These are phyloP conservation scores for Fraxinus platypoda DNA, from an alignment of 305 asterid genomes.

Conservation along the genomic window DNA sequence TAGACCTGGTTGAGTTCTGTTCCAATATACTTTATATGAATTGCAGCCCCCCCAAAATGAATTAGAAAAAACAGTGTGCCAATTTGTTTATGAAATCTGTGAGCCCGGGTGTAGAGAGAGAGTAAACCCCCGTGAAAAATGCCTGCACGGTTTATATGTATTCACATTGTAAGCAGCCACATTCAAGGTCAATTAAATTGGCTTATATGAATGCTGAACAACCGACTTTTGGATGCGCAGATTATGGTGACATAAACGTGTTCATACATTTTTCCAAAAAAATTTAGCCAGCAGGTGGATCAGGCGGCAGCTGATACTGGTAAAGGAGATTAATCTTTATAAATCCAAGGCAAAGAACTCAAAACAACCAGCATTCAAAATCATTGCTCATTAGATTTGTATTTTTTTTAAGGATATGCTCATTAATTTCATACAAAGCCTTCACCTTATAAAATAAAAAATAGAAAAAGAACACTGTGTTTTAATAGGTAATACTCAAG, in stretches of 20 bases:
- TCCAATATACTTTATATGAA: neutral
- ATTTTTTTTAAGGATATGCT: neutral
- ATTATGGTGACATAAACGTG: neutral
- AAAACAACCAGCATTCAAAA: slow-evolving; percentile 7
- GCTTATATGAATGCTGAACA: neutral
- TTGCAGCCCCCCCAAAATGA: neutral
- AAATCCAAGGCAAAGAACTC: slow-evolving; percentile 1
- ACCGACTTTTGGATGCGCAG: neutral
- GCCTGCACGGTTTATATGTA: neutral
- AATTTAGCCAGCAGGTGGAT: neutral
- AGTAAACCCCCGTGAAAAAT: neutral
- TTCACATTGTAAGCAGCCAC: neutral
- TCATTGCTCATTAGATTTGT: neutral
- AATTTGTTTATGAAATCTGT: neutral
- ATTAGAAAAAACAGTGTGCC: neutral
- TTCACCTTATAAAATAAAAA: neutral
- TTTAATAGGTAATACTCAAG: neutral
- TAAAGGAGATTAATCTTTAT: neutral
- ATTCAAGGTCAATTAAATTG: neutral
- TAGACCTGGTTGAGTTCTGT: neutral
- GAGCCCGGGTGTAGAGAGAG: neutral
- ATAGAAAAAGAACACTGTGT: neutral
- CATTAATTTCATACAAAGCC: neutral
- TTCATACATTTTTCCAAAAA: neutral
- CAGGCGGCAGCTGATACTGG: neutral